Conservation (phyloP, 2,329 filamentous ascomycete genomes). For the Arthrobotrys sinensis region DNA sequence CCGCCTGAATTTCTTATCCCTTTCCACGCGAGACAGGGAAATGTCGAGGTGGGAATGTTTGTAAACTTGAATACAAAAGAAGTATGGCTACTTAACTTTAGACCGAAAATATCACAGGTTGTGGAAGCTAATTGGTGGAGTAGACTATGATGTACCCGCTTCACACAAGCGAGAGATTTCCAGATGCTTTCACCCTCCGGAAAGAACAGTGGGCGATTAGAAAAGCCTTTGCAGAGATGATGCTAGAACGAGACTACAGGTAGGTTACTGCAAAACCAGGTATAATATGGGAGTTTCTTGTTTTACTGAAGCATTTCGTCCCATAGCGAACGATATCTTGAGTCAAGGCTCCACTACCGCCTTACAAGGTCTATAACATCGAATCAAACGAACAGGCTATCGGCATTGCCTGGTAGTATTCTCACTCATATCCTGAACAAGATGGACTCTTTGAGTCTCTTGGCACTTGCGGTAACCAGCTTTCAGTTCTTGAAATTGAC, state of each 20-base stretch:
- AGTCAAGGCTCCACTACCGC: background rate
- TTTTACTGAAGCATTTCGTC: too few relatives aligned
- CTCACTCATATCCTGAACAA: constrained; percentile 21
- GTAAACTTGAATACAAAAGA: constrained; percentile 36
- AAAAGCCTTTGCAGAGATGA: constrained; percentile 40
- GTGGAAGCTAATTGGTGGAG: background rate
- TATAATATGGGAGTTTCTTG: too few relatives aligned
- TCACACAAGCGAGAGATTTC: background rate
- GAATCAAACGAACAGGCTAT: background rate
- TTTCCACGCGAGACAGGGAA: constrained; percentile 7
- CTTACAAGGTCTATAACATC: background rate
- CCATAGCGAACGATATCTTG: background rate
- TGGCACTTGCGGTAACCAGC: constrained; percentile 21
- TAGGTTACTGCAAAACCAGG: background rate
- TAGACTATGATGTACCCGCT: constrained; percentile 19
- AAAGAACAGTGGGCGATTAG: constrained; percentile 37
- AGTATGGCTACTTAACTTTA: constrained; percentile 1
- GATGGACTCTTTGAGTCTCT: constrained; percentile 11
- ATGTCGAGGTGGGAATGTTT: constrained; percentile 37
- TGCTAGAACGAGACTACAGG: constrained; percentile 15
- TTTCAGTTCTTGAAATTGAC: constrained; percentile 7
- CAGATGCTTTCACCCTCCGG: background rate
- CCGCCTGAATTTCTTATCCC: background rate
- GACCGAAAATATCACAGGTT: background rate
- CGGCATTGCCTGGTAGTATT: background rate